phyloP scores from a whole-genome alignment of 2,329 filamentous ascomycete species.

The Triangularia verruculosa region DNA sequence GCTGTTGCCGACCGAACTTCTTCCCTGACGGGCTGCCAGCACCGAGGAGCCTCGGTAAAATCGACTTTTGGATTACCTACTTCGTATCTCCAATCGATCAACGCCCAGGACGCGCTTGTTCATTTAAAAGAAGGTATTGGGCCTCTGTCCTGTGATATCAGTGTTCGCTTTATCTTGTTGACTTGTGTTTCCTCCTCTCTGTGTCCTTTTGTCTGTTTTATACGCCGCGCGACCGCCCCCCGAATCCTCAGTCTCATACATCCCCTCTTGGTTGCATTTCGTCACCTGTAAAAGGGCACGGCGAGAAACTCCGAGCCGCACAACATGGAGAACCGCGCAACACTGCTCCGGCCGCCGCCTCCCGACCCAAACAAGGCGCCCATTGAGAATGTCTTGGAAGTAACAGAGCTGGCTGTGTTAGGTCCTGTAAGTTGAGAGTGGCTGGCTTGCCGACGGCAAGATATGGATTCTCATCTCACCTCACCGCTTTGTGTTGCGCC shows the following conservation, averaged over 20 bases:
- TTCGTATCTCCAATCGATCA: neutral
- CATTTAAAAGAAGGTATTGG: neutral
- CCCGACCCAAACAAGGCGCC: conserved; percentile 68
- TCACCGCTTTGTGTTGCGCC: neutral
- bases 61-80: neutral
- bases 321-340: conserved; percentile 40
- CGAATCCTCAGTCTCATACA: neutral
- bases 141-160: neutral
- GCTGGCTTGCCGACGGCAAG: neutral
- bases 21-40: neutral
- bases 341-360: conserved; percentile 73
- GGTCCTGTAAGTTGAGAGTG: conserved; percentile 59
- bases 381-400: conserved; percentile 86
- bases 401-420: conserved; percentile 74
- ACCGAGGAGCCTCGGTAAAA: neutral
- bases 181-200: neutral
- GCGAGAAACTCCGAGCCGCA: neutral
- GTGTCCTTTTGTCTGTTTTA: neutral
- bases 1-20: conserved; percentile 6
- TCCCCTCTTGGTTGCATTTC: neutral
- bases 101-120: neutral
- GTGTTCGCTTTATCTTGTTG: neutral
- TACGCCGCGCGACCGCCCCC: neutral
- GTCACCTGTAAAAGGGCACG: neutral
- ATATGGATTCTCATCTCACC: neutral